A percentile compares a stretch with the other conserved stretches of the same genome.
Evolutionary conservation across 305 asterid species (phyloP).

Genomic region (Caryopteris hybrid): DNA sequence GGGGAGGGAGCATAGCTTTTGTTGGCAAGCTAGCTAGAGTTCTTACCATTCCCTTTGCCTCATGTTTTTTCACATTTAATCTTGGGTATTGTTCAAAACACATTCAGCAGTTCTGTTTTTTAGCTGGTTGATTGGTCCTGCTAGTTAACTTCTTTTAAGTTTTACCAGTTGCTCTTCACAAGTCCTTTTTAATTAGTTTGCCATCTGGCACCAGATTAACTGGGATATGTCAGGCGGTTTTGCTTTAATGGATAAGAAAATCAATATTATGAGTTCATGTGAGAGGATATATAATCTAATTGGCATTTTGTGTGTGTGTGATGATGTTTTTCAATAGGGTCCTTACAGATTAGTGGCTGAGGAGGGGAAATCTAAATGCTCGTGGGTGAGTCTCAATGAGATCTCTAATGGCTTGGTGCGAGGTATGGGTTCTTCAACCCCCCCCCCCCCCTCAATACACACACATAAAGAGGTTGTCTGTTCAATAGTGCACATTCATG

Average conservation of each 20-base stretch:
- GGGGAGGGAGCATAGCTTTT: not conserved
- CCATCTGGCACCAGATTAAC: constrained; percentile 3
- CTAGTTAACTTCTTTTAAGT: not conserved
- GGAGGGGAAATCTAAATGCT: constrained; percentile 96
- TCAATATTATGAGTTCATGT: not conserved
- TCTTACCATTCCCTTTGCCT: not conserved
- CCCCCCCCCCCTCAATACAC: not conserved
- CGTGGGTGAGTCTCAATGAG: constrained; percentile 96
- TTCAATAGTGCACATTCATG: not conserved
- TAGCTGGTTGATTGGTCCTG: not conserved
- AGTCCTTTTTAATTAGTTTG: not conserved
- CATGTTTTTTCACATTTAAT: not conserved
- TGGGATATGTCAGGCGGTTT: not conserved
- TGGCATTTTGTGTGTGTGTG: constrained; percentile 9
- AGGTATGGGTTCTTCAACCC: constrained; percentile 43
- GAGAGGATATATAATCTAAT: constrained; percentile 11
- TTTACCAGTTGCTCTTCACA: not conserved
- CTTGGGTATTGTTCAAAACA: not conserved
- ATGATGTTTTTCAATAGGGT: constrained; percentile 55
- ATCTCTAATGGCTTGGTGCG: constrained; percentile 72
- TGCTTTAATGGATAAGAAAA: not conserved
- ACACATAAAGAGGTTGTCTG: not conserved
- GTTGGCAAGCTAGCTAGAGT: not conserved
- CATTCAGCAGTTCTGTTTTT: too few relatives aligned
- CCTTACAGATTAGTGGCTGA: constrained; percentile 96